Conservation (phyloP, 108 stramenopile species). For the Nitzschia putrida region DNA sequence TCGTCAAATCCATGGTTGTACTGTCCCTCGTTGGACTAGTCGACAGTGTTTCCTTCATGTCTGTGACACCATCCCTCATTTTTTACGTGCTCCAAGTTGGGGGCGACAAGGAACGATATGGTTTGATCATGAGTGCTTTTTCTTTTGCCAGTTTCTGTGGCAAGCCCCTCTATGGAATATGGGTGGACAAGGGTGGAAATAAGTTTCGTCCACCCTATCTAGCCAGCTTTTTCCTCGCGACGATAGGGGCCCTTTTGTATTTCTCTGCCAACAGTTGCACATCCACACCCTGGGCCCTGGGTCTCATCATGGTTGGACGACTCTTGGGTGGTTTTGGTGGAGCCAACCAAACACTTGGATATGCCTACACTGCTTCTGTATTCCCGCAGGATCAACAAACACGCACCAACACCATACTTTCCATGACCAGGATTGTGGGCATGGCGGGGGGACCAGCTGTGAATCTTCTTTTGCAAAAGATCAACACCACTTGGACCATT, state of each 20-base stretch:
- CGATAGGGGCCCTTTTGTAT: constrained; percentile 62
- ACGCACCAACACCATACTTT: constrained; percentile 43
- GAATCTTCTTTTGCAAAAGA: constrained; percentile 49
- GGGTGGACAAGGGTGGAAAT: constrained; percentile 49
- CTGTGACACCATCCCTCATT: constrained; percentile 69
- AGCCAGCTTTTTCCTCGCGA: constrained; percentile 41
- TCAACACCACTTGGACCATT: constrained; percentile 33
- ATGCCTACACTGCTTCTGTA: constrained; percentile 62
- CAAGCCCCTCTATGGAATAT: constrained; percentile 73
- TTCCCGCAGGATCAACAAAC: constrained; percentile 59
- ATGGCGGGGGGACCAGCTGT: constrained; percentile 68
- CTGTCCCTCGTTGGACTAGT: constrained; percentile 54
- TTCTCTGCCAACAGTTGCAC: constrained; percentile 34
- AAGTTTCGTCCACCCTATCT: constrained; percentile 62
- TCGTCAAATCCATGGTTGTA: constrained; percentile 33
- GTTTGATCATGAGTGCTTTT: constrained; percentile 56
- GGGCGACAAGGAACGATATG: constrained; percentile 66
- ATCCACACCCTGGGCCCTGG: constrained; percentile 40
- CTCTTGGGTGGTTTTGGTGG: constrained; percentile 64
- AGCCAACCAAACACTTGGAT: constrained; percentile 67
- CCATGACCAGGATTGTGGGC: constrained; percentile 63
- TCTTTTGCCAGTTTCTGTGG: constrained; percentile 65
- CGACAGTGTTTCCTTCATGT: constrained; percentile 75
- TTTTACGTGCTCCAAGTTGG: constrained; percentile 73
- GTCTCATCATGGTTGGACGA: constrained; percentile 53